A percentile compares a stretch with the other conserved stretches of the same genome.
Conservation (phyloP, 257 asterid species). For the Schizonepeta tenuifolia region DNA sequence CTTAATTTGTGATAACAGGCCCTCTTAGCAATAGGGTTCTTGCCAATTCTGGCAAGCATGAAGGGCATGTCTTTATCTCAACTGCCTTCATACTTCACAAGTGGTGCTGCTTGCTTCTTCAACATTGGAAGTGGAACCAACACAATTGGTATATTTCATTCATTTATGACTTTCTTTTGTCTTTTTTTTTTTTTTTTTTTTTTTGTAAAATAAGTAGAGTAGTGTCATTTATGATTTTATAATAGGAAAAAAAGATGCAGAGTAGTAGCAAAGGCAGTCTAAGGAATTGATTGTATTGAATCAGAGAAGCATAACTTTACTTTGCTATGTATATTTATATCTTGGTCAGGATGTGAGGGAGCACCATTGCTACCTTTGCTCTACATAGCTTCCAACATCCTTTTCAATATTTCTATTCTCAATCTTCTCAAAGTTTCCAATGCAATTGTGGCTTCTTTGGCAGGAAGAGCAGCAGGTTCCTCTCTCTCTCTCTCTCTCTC, state of each 20-base stretch:
- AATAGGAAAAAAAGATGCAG: no score
- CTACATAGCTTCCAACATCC: slow-evolving; percentile 58
- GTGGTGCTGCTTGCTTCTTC: slow-evolving; percentile 78
- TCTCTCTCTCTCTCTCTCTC: slow-evolving; percentile 29
- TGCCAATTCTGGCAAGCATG: slow-evolving; percentile 74
- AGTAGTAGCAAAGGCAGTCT: no score
- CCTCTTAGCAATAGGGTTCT: slow-evolving; percentile 66
- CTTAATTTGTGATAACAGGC: slow-evolving; percentile 45
- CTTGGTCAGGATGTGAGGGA: slow-evolving; percentile 67
- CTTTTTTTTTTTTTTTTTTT: neutral
- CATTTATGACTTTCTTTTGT: neutral
- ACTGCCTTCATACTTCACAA: slow-evolving; percentile 67
- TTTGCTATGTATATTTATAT: neutral
- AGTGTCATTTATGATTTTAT: no score
- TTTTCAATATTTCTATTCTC: slow-evolving; percentile 70
- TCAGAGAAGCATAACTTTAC: neutral
- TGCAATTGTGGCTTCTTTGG: slow-evolving; percentile 74
- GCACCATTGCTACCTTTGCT: slow-evolving; percentile 74
- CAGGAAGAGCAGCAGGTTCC: slow-evolving; percentile 66
- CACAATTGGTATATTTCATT: slow-evolving; percentile 50
- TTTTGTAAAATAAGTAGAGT: no score
- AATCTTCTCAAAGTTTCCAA: slow-evolving; percentile 70
- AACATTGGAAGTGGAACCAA: slow-evolving; percentile 50
- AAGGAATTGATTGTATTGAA: no score
- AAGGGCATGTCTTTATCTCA: slow-evolving; percentile 67